phyloP scores from a whole-genome alignment of 306 rosid species.

The Bauhinia variegata region DNA sequence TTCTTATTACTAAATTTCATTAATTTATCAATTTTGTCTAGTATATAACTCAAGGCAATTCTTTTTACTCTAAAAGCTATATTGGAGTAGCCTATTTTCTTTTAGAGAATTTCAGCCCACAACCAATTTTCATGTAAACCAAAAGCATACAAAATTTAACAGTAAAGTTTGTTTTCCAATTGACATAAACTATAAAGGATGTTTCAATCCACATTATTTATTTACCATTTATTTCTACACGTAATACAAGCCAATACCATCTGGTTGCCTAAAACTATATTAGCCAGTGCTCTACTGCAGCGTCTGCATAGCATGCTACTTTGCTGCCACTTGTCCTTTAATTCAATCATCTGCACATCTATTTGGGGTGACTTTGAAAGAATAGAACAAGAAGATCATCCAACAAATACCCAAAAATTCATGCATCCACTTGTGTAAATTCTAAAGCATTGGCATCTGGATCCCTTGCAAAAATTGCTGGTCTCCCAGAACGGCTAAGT shows the following conservation, averaged over 20 bases:
- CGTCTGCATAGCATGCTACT: conserved; percentile 30
- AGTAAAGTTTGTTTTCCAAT: no score
- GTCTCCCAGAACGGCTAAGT: conserved; percentile 93
- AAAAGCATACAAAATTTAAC: no score
- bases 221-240: neutral
- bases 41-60: no score
- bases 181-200: no score
- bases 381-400: neutral
- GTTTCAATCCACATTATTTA: conserved; percentile 5
- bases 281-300: conserved; percentile 5
- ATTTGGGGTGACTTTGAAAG: conserved; percentile 5
- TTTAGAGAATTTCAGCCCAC: no score
- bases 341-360: conserved; percentile 33
- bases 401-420: conserved; percentile 30
- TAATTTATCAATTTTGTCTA: no score
- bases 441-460: conserved; percentile 94
- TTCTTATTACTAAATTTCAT: no score
- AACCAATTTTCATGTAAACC: no score
- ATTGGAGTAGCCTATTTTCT: no score
- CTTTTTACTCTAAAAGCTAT: no score
- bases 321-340: conserved; percentile 14
- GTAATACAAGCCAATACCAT: conserved; percentile 25
- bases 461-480: conserved; percentile 89
- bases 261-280: neutral
- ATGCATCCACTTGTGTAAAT: conserved; percentile 77